A percentile compares a stretch with the other conserved stretches of the same genome.
Conservation (phyloP, 495 filamentous ascomycete species). For the Neurospora pannonica region DNA sequence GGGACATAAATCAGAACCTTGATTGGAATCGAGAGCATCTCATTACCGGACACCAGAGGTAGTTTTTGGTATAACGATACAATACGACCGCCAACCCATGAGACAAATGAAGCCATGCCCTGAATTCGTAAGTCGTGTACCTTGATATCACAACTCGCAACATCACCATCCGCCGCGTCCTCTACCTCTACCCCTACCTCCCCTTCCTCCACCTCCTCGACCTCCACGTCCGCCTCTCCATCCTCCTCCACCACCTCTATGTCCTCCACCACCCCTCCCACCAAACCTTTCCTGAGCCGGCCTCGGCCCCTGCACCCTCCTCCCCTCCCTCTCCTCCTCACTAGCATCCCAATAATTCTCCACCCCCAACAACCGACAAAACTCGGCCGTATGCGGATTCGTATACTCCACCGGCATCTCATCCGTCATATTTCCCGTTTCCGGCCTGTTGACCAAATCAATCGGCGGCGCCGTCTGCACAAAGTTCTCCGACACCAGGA, state of each 20-base stretch:
- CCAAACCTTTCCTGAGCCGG: slow-evolving; percentile 25
- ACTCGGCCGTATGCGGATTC: slow-evolving; percentile 69
- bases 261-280: slow-evolving; percentile 18
- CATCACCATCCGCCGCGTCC: background rate
- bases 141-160: background rate
- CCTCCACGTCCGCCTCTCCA: slow-evolving; percentile 25
- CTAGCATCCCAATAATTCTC: slow-evolving; percentile 64
- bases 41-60: background rate
- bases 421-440: slow-evolving; percentile 8
- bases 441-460: slow-evolving; percentile 29
- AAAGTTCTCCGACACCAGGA: slow-evolving; percentile 70
- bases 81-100: background rate
- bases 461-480: slow-evolving; percentile 63
- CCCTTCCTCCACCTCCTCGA: slow-evolving; percentile 11
- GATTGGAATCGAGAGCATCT: background rate
- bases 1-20: no score
- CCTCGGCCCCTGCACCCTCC: slow-evolving; percentile 34
- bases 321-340: slow-evolving; percentile 54
- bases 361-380: slow-evolving; percentile 70
- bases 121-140: background rate
- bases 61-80: background rate
- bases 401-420: slow-evolving; percentile 63
- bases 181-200: slow-evolving; percentile 7
- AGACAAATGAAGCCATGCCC: background rate
- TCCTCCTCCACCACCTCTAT: slow-evolving; percentile 28